Evolutionary conservation across 805 yeast genomes (phyloP), one percentile per base, ranked within the genome.

Genomic region (Candida wancherniae): DNA sequence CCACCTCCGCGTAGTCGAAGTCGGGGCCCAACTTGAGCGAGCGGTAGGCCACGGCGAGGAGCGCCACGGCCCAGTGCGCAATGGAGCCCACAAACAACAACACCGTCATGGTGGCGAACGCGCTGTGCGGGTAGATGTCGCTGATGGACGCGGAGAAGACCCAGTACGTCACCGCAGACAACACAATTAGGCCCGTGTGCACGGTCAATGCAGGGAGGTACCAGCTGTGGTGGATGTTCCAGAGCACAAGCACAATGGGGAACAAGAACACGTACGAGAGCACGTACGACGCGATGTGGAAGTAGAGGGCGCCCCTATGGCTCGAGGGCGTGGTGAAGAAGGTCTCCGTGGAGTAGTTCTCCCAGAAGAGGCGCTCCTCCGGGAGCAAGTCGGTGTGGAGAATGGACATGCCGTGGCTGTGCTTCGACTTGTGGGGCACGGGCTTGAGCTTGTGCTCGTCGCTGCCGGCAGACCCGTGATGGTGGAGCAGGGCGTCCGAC

Each of bases 291-390:
- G 53, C 44, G 7, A 77, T 58, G 48, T 87, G 96, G 23, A 64
- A 45, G 40, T 65, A 64, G 17, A 87, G 58, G 1, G 78, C 69
- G 9, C 64, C 36, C 34, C 75, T 70, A 42, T 69, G 68, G 3
- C 75, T 68, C 2, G 70, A 45, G 0, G 67, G 69, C 9, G 73
- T 50, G 6, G 73, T 77, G 58, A 84, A 77, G 53, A 70, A 87
- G 3, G 85, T 78, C 2, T 90, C 80, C 9, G 94, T 76, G 49
- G 83, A 77, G 57, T 87, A 88, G 15, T 57, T 52, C 28, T 76
- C 77, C 97, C 97, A 88, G 56, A 71, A 88, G 16, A 68, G 52
- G 33, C 76, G 62, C 55, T 87, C 95, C 26, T 77, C 82, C 1
- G 88, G 80, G 11, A 77, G 68, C 28, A 88, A 67, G 12, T 73